Conservation (phyloP, 208 protist species). For the Trypanosoma platydactyli region DNA sequence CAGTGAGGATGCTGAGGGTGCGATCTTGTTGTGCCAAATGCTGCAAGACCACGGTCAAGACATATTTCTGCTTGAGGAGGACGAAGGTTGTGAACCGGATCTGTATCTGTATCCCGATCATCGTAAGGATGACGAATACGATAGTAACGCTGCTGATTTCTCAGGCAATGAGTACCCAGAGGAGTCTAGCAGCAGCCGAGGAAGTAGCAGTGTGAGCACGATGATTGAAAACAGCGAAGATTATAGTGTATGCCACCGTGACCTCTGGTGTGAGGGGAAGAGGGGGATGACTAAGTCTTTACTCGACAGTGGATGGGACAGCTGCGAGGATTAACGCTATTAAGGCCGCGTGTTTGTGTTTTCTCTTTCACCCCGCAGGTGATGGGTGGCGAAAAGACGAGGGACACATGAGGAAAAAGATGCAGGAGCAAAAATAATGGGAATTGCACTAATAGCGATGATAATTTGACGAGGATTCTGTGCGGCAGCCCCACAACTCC, state of each 20-base stretch:
- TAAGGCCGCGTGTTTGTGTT: constrained; percentile 1
- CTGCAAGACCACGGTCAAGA: constrained; percentile 34
- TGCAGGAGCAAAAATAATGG: background rate
- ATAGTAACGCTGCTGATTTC: constrained; percentile 90
- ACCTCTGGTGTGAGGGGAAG: constrained; percentile 37
- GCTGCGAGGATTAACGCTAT: constrained; percentile 15
- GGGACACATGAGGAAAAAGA: constrained; percentile 6
- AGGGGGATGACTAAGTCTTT: constrained; percentile 44
- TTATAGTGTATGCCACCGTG: background rate
- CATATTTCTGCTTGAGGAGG: constrained; percentile 26
- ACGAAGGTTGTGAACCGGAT: constrained; percentile 33
- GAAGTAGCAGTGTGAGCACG: constrained; percentile 22
- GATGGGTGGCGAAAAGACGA: too few species aligned
- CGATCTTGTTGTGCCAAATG: constrained; percentile 21
- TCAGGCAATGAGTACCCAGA: constrained; percentile 88
- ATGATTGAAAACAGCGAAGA: constrained; percentile 21
- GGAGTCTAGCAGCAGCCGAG: constrained; percentile 32
- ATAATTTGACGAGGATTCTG: too few species aligned
- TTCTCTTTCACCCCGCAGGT: background rate
- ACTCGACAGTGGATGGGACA: constrained; percentile 55
- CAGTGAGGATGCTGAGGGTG: background rate
- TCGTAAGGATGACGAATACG: constrained; percentile 88
- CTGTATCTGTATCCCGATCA: constrained; percentile 87
- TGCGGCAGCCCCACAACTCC: too few species aligned
- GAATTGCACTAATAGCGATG: too few species aligned